Evolutionary conservation across 2,329 filamentous ascomycete genomes (phyloP).

Genomic region (Penicillium frequentans): DNA sequence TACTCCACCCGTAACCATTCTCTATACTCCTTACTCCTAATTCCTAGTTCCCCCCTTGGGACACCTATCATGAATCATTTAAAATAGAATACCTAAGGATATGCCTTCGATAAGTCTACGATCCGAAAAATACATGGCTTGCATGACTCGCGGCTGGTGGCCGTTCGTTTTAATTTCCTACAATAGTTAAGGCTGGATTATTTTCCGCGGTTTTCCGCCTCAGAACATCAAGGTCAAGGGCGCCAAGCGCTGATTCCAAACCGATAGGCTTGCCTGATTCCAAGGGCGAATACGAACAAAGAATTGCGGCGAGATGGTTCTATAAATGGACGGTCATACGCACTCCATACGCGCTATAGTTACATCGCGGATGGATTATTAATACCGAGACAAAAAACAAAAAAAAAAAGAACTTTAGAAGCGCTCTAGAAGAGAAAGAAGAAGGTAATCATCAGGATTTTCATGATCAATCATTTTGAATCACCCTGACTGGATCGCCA

Average conservation of each 20-base stretch:
- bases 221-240: neutral
- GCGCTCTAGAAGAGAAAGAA: too few species aligned
- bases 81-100: too few species aligned
- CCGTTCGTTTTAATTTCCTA: neutral
- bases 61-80: too few species aligned
- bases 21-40: neutral
- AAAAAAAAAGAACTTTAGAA: too few species aligned
- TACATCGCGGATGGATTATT: too few species aligned
- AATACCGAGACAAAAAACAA: too few species aligned
- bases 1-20: neutral
- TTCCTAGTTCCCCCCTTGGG: neutral
- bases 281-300: neutral
- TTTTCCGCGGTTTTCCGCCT: neutral
- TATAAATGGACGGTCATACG: neutral
- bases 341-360: too few species aligned
- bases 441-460: too few species aligned
- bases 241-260: neutral
- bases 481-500: too few species aligned
- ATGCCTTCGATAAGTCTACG: too few species aligned
- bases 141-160: slow-evolving; percentile 20
- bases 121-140: slow-evolving; percentile 12
- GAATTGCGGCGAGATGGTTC: neutral
- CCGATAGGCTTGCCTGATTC: neutral
- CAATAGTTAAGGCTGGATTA: neutral
- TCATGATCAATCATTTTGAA: too few species aligned